Conservation (phyloP, 2,329 filamentous ascomycete genomes). For the Curvularia eragrostidis region DNA sequence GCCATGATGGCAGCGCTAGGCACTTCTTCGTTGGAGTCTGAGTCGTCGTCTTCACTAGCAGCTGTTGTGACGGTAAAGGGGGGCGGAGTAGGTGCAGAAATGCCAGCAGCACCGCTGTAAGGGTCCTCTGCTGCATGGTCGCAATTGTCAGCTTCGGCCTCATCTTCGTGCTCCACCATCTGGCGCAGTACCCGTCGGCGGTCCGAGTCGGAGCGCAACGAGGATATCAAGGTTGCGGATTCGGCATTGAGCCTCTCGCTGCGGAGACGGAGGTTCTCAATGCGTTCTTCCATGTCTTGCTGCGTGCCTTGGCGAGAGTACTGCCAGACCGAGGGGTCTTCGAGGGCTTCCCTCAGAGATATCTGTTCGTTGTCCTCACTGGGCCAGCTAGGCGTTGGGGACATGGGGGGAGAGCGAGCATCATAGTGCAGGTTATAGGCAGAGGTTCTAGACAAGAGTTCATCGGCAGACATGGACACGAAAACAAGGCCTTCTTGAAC, state of each 20-base stretch:
- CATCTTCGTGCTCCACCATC: slow-evolving; percentile 30
- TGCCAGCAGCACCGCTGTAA: slow-evolving; percentile 29
- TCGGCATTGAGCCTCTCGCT: slow-evolving; percentile 19
- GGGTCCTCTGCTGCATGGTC: slow-evolving; percentile 37
- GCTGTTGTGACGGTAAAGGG: slow-evolving; percentile 50
- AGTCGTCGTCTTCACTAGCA: slow-evolving; percentile 44
- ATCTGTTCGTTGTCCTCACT: slow-evolving; percentile 38
- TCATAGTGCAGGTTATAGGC: slow-evolving; percentile 74
- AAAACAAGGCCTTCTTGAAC: slow-evolving; percentile 94
- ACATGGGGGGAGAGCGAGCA: slow-evolving; percentile 31
- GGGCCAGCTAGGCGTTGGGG: slow-evolving; percentile 36
- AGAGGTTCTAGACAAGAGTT: slow-evolving; percentile 74
- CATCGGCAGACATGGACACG: slow-evolving; percentile 82
- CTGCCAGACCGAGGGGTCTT: slow-evolving; percentile 45
- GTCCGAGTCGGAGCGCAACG: slow-evolving; percentile 20
- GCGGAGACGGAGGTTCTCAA: slow-evolving; percentile 36
- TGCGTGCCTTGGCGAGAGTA: slow-evolving; percentile 34
- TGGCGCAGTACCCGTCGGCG: slow-evolving; percentile 22
- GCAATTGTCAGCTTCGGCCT: slow-evolving; percentile 38
- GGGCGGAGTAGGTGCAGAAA: slow-evolving; percentile 48
- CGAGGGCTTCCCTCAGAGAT: slow-evolving; percentile 45
- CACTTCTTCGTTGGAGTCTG: slow-evolving; percentile 46
- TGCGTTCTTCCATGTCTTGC: slow-evolving; percentile 37
- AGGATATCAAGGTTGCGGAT: slow-evolving; percentile 19
- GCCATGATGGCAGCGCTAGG: slow-evolving; percentile 50